Evolutionary conservation across 352 stramenopile genomes (phyloP).

Genomic region (Thraustochytrium sp.): DNA sequence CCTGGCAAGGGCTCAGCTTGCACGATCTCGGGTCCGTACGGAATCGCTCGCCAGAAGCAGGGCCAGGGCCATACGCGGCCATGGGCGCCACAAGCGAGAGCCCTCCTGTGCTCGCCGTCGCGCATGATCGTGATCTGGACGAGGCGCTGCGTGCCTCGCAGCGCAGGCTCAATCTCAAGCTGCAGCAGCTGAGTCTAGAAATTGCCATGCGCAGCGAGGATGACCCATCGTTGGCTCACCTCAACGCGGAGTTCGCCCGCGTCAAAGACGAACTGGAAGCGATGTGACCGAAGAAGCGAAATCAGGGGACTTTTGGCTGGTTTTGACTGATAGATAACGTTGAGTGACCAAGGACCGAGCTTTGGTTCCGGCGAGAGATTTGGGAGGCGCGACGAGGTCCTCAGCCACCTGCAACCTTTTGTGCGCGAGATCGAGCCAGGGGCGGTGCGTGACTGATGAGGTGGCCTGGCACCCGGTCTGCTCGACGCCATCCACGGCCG

Average conservation of each 20-base stretch:
- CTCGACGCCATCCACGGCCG: too few species aligned
- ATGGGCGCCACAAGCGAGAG: neutral
- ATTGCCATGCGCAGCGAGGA: conserved; percentile 4
- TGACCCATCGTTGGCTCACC: neutral
- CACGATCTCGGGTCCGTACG: neutral
- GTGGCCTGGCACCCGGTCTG: too few species aligned
- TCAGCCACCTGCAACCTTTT: too few species aligned
- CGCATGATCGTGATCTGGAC: neutral
- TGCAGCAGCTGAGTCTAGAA: conserved; percentile 27
- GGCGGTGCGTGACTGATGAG: too few species aligned
- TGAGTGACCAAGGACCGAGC: too few species aligned
- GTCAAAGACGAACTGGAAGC: neutral
- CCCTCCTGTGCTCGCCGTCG: neutral
- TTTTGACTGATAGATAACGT: too few species aligned
- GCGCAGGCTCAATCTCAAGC: neutral
- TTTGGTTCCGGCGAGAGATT: too few species aligned
- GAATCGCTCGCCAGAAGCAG: neutral
- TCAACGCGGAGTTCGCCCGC: neutral
- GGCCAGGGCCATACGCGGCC: neutral
- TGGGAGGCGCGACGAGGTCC: too few species aligned
- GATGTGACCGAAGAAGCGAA: too few species aligned
- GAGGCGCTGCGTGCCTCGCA: neutral
- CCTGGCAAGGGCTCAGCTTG: neutral
- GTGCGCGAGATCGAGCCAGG: too few species aligned
- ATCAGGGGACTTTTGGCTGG: too few species aligned